Base-by-base conservation (phyloP, 371 early-diverging fungal genomes). In the Mucor velutinosus region DNA sequence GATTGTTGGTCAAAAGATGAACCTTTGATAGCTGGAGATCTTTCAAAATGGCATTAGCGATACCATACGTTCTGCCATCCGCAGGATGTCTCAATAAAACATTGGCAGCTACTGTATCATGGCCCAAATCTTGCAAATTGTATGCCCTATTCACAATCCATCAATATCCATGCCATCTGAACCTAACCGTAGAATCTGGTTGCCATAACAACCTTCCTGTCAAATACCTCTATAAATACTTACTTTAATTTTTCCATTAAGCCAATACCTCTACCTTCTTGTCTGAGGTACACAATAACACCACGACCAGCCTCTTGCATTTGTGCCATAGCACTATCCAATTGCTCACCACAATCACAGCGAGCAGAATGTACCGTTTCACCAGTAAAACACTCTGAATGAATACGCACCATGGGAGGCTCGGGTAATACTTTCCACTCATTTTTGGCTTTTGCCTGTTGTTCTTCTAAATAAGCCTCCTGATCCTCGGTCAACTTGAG, bases 191-290 rank as follows among this genome's bases (percentile, higher is more conserved):
- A 45, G n/a, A 17, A 7, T n/a, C 6, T 45, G 45, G n/a, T 45
- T 45, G n/a, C 45, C 14, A 37, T 45, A n/a, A 7, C 4, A 19
- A 45, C n/a, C 45, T 17, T n/a, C 8, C 45, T 7, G 19, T n/a
- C 45, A 45, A 45, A 45, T 19, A n/a, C 5, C 8, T 0, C 2
- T 7, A n/a, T 23, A 1, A 27, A 37, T 4, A 78, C 84, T 81
- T 77, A 92, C 94, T 87, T 92, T 69, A 98, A 78, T 75, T 98
- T 98, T 55, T 97, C 96, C 47, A 89, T 74, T 61, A 98, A 76
- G 0, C 99, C 99, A 69, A 98, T 98, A 23, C 95, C 95, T 53
- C 99, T 87, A 53, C 99, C 99, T 76, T 98, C 99, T 77, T 98
- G 99, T 56, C 93, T 87, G 73, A 98, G 79, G 75, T 98, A 98